Evolutionary conservation across 306 rosid genomes (phyloP), one percentile per base, ranked within the genome.

Genomic region (Rubus parviflorus): DNA sequence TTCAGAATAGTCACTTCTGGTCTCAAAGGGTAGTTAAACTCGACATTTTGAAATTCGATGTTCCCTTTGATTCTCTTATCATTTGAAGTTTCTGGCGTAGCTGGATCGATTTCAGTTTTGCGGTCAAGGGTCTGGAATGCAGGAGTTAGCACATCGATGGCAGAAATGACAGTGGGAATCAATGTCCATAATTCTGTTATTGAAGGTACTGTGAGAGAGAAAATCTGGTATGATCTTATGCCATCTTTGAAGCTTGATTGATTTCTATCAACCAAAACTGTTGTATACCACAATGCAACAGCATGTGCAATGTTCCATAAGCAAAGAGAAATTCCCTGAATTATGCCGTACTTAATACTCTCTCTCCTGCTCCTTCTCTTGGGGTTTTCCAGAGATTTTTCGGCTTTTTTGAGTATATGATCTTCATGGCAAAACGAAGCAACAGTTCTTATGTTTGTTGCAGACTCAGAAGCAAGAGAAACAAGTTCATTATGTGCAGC

Each of bases 281-380:
- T 74, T 7, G 97, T 91, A 86, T 93, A 93, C 98, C 96, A 91
- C 86, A 91, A 81, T 62, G 98, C 98, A 69, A 91, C 88, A 2
- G 93, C 98, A 75, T 93, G 98, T 56, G 97, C 98, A 65, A 93
- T 86, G 84, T 93, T 93, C 98, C 97, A 93, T 77, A 91, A 81
- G 87, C 90, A 90, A 79, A 93, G 88, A 68, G 98, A 90, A 81
- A 88, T 40, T 72, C 97, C 98, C 58, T 93, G 93, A 75, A 91
- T 91, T 61, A 86, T 54, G 35, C 96, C 96, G 20, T 90, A 93
- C 82, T 88, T 88, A 25, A 93, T 83, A 70, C 97, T 93, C 53
- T 93, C 89, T 70, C 62, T 87, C 83, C 78, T 89, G 80, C 86
- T 87, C 78, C 52, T 88, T 79, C 77, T 89, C 88, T 74, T 94